Base-by-base conservation (phyloP, 176 grass and related monocot species). In the Ensete ventricosum region DNA sequence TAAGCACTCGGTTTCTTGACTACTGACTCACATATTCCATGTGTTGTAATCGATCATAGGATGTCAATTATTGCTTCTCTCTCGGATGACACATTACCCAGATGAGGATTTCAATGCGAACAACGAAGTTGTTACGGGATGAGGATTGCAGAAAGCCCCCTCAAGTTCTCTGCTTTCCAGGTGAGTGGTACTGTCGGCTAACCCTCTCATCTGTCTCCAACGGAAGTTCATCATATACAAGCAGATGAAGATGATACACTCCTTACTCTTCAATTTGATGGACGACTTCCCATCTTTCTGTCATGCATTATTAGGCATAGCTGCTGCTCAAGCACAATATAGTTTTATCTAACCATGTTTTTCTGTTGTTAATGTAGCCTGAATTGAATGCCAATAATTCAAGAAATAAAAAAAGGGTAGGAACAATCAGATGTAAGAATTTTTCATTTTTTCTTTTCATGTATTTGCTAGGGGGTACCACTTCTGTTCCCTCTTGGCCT, bases 161-260 rank as follows among this genome's bases (percentile, higher is more conserved):
- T 72, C 71, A 67, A 73, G 67, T 64, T 53, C 73, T 64, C 83
- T 77, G 78, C 83, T 72, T 85, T 85, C 71, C 73, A 85, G 73
- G 83, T 75, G 67, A 54, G 21, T 34, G 13, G 2, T 12, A 57
- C 10, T 57, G 2, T 73, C 54, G 71, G 71, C 71, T 55, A 52
- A 52, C 5, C 71, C 71, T 14, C 9, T 22, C 23, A 73, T 73
- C 22, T 55, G 71, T 26, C 52, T 73, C 11, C 52, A 21, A 12
- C 55, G 26, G 71, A 52, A 73, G 11, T 55, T 73, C 4, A 21
- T 73, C 4, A 21, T 22, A 54, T 54, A 73, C 24, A 9, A 9
- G 20, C 71, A 73, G 71, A 73, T 29, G 71, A 73, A 34, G 71
- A 73, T 23, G 71, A 51, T 8, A 55, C 71, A 1, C 52, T 73